Percentiles rank a stretch among this genome's conserved stretches.
phyloP scores from a whole-genome alignment of 176 grass and related monocot species.

The Aegilops longissima region DNA sequence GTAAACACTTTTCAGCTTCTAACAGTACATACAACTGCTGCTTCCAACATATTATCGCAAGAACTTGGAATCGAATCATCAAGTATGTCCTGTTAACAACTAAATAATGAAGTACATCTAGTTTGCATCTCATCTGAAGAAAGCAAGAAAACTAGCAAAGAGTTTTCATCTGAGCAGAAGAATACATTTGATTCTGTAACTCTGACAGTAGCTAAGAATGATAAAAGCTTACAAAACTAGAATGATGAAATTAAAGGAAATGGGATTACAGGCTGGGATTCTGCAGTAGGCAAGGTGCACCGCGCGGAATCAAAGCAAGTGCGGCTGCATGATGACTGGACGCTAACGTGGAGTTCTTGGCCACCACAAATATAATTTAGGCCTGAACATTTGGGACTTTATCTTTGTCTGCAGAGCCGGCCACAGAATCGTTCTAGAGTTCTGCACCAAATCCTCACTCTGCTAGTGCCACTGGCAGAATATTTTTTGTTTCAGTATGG shows the following conservation, averaged over 20 bases:
- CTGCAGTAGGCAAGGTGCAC: neutral
- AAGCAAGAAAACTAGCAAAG: too few species aligned
- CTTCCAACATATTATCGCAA: neutral
- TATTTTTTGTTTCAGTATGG: neutral
- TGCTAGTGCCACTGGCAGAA: neutral
- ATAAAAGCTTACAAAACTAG: too few species aligned
- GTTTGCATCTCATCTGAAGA: too few species aligned
- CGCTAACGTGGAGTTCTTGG: slow-evolving; percentile 5
- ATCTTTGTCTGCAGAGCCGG: slow-evolving; percentile 22
- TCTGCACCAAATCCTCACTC: slow-evolving; percentile 24
- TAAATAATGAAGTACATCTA: too few species aligned
- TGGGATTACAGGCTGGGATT: neutral
- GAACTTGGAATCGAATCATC: too few species aligned
- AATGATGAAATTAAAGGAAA: too few species aligned
- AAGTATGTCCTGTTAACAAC: too few species aligned
- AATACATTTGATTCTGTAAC: too few species aligned
- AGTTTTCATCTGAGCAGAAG: too few species aligned
- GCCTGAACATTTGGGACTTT: slow-evolving; percentile 28
- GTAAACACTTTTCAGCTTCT: neutral
- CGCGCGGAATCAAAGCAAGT: neutral
- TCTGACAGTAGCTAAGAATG: too few species aligned
- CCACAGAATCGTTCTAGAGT: slow-evolving; percentile 24
- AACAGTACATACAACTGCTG: too few species aligned
- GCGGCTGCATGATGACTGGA: neutral
- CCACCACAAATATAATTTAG: slow-evolving; percentile 11